Base-by-base conservation (phyloP, 2,329 filamentous ascomycete species). In the Trichoderma oligosporum region DNA sequence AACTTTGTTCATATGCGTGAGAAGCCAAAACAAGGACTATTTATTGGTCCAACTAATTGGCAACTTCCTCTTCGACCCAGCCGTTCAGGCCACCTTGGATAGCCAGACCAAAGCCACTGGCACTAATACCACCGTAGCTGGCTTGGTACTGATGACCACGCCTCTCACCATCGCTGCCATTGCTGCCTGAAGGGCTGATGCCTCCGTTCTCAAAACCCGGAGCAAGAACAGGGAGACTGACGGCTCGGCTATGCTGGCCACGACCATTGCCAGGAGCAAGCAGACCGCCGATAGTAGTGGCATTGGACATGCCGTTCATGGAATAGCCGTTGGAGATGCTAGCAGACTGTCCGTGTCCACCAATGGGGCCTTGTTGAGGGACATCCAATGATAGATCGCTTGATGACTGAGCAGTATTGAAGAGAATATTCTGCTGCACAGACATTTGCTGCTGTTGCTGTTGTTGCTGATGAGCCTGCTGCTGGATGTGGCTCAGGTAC, bases 401-500 rank as follows among this genome's bases (percentile, higher is more conserved):
- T 14, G 82, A 81, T 20, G 81, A 82, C 24, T 83, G 80, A 25
- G 85, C 86, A 60, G 87, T 86, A 61, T 87, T 88, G 69, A 93
- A 96, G 62, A 96, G 79, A 7, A 89, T 86, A 44, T 86, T 86
- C 71, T 96, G 91, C 68, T 94, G 90, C 31, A 84, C 85, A 56
- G 82, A 82, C 64, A 91, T 80, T 38, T 84, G 81, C 61, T 88
- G 84, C 54, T 88, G 83, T 62, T 91, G 86, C 29, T 87, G 83
- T 61, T 91, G 88, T 63, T 92, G 88, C 47, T 84, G 82, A 62
- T 89, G 87, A 14, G 83, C 82, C 67, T 88, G 84, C 61, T 87
- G 83, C 20, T 85, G 86, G 25, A 93, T 83, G 68, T 95, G 91
- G 73, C 86, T 93, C 59, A 97, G 81, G 70, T 97, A 97, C 84